These are phyloP conservation scores for Annulohypoxylon moriforme DNA, from an alignment of 495 filamentous ascomycete genomes.

Conservation along the genomic window DNA sequence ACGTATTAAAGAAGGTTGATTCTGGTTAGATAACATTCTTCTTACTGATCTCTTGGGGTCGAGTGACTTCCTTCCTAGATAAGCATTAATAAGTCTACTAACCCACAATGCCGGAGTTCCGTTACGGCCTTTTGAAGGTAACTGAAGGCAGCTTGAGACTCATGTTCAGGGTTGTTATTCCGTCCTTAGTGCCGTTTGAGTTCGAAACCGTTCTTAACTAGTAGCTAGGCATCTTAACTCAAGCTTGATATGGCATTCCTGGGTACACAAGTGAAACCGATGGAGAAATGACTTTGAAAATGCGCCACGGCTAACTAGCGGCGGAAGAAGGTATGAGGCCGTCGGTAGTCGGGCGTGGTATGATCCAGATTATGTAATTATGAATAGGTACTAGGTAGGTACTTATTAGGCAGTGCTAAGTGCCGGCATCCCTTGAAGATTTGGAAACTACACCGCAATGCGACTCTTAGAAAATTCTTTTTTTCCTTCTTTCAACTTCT, in stretches of 20 bases:
- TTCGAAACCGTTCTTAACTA: neutral
- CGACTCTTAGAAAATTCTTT: constrained; percentile 1
- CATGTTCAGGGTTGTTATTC: neutral
- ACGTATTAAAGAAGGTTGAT: too few species aligned
- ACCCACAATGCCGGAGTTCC: neutral
- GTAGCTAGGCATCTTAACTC: neutral
- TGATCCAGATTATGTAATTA: constrained; percentile 23
- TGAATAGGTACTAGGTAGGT: neutral
- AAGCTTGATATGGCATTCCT: neutral
- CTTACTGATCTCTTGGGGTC: neutral
- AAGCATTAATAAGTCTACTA: neutral
- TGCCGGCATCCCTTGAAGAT: neutral
- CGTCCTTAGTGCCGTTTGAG: neutral
- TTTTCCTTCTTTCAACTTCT: constrained; percentile 8
- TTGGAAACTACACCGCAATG: constrained; percentile 2
- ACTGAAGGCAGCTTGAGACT: neutral
- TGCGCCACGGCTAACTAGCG: neutral
- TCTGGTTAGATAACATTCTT: too few species aligned
- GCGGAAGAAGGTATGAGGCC: neutral
- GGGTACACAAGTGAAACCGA: neutral
- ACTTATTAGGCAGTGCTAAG: neutral
- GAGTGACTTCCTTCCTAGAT: neutral
- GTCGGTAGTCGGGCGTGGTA: constrained; percentile 10
- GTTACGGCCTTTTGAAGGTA: neutral
- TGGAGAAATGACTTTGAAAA: neutral